Evolutionary conservation across 192 early-diverging fungal genomes (phyloP), one percentile per base, ranked within the genome.

Genomic region (Fimicolochytrium jonesii): DNA sequence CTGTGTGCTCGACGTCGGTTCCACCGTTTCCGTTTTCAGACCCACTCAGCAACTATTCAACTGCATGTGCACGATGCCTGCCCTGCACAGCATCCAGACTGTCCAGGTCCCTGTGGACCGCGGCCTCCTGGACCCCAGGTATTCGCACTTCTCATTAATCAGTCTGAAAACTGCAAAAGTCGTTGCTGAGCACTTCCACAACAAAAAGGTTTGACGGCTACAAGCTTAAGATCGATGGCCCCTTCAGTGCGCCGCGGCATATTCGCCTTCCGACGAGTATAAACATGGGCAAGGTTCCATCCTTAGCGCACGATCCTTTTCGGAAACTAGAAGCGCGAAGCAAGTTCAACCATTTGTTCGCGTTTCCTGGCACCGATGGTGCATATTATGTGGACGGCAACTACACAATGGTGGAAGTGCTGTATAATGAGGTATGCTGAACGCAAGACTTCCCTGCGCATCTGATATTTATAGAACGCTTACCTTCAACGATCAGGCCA

Each of bases 301-400:
- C 36, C 2, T 10, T 41, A 17, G 20, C 54, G 5, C 56, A 44
- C 56, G 41, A 26, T 23, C 52, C 62, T 1, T 58, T 44, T 28
- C 25, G 56, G 23, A 58, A 57, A 28, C 56, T 66, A 15, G 47
- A 66, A 32, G 64, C 64, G 17, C 34, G 64, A 13, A 58, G 42
- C 42, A 18, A 18, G n/a, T 57, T 56, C 35, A 66, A 66, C 50
- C 64, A 66, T 17, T 35, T 66, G 30, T 56, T 57, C 28, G 39
- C 64, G 44, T 56, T 36, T 31, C 2, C 51, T 4, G 44, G 44
- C 23, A 6, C 15, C 2, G 26, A 62, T 17, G 17, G 49, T 6
- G 64, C 34, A 28, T 22, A 47, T 22, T 66, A 66, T 32, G 41
- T 66, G 18, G 55, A 66, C 36, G 55, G 6, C 13, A n/a, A 55